Base-by-base conservation (phyloP, 257 asterid species). In the Thymus mandschuricus region DNA sequence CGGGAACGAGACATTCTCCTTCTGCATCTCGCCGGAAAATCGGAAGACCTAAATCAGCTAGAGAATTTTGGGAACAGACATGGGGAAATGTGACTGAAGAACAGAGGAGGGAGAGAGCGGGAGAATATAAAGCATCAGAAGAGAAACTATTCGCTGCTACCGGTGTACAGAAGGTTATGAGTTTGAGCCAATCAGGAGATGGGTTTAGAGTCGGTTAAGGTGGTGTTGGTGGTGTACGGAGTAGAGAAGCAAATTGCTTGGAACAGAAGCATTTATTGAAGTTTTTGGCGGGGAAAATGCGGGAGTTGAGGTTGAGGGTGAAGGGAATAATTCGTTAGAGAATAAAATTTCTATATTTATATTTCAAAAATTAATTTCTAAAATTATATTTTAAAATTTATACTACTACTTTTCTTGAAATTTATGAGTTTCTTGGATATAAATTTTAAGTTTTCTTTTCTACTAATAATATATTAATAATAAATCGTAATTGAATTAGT, bases 11-110 rank as follows among this genome's bases (percentile, higher is more conserved):
- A 58, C 7, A 41, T 63, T 79, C 76, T 80, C 84, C 63, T 76
- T 78, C 86, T 79, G 85, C 91, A 86, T 86, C 69, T 74, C 76
- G 5, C 57, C 76, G 56, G 51, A 56, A 54, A 29, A 4, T 38
- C 40, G 5, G 40, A 35, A 35, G 40, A 35, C 40, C 40, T 35
- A 35, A 35, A 27, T 70, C 65, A 31, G 35, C 46, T 40, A 6
- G 64, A 48, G 50, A 44, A 43, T 28, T 10, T 40, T 33, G 34
- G 41, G 60, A 51, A 50, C 41, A 27, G 54, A 28, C 13, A 55
- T 29, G 60, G 35, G 29, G 61, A 10, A 35, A 3, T 8, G 33
- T 49, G 60, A 41, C 21, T 44, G 51, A 33, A 41, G 51, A 33
- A 41, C 43, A 6, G 40, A 58, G 33, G 10, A 68, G 15, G 2